Conservation (phyloP, 306 rosid species). For the Cercis canadensis region DNA sequence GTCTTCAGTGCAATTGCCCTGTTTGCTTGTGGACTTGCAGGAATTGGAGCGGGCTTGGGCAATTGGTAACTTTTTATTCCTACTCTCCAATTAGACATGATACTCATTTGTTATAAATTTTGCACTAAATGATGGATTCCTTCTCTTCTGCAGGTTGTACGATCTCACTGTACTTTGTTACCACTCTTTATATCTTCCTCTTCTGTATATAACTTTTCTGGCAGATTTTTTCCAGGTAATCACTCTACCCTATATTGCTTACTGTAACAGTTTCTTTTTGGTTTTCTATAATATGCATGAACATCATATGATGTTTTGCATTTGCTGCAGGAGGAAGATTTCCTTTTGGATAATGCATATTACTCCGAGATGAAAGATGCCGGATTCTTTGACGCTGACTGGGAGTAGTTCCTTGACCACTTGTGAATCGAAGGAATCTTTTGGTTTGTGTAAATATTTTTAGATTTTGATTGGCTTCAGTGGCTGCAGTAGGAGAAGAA, state of each 20-base stretch:
- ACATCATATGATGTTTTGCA: slow-evolving; percentile 12
- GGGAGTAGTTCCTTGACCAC: slow-evolving; percentile 56
- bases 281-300: slow-evolving; percentile 17
- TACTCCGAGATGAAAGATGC: slow-evolving; percentile 91
- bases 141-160: slow-evolving; percentile 62
- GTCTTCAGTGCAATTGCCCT: slow-evolving; percentile 47
- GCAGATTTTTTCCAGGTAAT: slow-evolving; percentile 78
- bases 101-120: slow-evolving; percentile 1
- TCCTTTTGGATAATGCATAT: slow-evolving; percentile 76
- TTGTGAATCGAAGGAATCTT: slow-evolving; percentile 30
- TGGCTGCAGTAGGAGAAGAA: not conserved
- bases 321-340: slow-evolving; percentile 69
- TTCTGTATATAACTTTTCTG: slow-evolving; percentile 67
- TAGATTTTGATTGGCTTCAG: not conserved
- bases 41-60: slow-evolving; percentile 58
- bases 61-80: slow-evolving; percentile 54
- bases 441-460: slow-evolving; percentile 21
- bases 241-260: not conserved
- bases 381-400: slow-evolving; percentile 87
- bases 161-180: slow-evolving; percentile 62
- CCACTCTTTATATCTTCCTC: slow-evolving; percentile 75
- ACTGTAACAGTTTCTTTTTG: not conserved
- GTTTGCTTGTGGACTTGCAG: slow-evolving; percentile 67
- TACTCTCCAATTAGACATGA: not conserved
- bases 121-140: slow-evolving; percentile 21